These are phyloP conservation scores for Lasiosphaeria ovina DNA, from an alignment of 495 filamentous ascomycete genomes.

Conservation along the genomic window DNA sequence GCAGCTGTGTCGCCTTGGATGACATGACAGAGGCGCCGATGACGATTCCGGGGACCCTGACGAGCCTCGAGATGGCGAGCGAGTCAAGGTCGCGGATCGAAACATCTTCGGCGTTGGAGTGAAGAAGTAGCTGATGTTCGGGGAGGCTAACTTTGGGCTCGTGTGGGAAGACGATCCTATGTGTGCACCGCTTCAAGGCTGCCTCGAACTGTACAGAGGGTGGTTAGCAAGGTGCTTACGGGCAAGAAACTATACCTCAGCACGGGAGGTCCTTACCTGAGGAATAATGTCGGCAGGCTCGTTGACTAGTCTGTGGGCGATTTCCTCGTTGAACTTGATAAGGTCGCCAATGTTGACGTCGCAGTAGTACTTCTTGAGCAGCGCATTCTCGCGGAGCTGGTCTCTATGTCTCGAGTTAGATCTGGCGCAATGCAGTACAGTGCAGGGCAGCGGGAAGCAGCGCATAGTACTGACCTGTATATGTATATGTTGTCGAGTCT, in stretches of 20 bases:
- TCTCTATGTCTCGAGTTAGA: conserved; percentile 60
- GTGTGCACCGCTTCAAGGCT: conserved; percentile 86
- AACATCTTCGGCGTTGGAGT: conserved; percentile 83
- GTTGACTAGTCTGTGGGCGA: conserved; percentile 85
- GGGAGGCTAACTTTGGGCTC: conserved; percentile 69
- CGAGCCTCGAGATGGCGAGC: conserved; percentile 88
- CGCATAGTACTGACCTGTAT: conserved; percentile 60
- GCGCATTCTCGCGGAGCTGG: conserved; percentile 91
- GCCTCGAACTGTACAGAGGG: conserved; percentile 69
- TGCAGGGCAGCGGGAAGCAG: not conserved
- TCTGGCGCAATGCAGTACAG: not conserved
- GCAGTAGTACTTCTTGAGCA: conserved; percentile 93
- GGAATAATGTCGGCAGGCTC: conserved; percentile 94
- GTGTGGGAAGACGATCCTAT: conserved; percentile 80
- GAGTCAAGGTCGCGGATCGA: conserved; percentile 95
- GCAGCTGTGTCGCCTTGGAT: conserved; percentile 85
- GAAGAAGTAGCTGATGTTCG: conserved; percentile 92
- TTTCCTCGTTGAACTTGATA: conserved; percentile 94
- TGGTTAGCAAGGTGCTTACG: not conserved
- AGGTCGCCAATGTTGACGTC: conserved; percentile 96
- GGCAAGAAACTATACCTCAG: not conserved
- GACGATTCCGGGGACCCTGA: conserved; percentile 94
- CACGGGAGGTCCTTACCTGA: conserved; percentile 55
- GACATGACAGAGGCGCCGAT: conserved; percentile 96
- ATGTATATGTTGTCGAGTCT: conserved; percentile 94